Base-by-base conservation (phyloP, 768 basidiomycete species). In the Trametes punicea region DNA sequence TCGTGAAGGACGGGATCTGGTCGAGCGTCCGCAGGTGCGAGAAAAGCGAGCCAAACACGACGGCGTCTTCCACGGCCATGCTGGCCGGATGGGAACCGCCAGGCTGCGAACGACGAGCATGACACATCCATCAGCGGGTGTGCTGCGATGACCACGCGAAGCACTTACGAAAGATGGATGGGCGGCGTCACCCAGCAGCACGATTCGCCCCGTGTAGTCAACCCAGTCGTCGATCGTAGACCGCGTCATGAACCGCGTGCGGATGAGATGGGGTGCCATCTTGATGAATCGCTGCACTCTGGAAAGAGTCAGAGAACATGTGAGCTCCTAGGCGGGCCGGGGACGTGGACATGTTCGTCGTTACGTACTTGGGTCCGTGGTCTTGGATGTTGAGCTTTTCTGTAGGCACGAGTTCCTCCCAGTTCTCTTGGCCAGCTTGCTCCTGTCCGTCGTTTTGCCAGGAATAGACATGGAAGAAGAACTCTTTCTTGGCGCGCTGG, bases 31-130 rank as follows among this genome's bases (percentile, higher is more conserved):
- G 71, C 3, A 86, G 71, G 46, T 77, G 76, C 18, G 80, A 75
- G 64, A 87, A 85, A n/a, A 86, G 74, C 45, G 73, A 77, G 18
- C 79, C 82, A 16, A 86, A 67, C 4, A 80, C 78, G 51, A 82
- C 81, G 0, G 83, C 82, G 60, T 87, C 86, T 69, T 88, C 85
- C 20, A 86, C 71, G 4, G 74, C 74, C 52, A 85, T 72, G 10
- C 77, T 76, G 1, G 78, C 73, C 23, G 74, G 74, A 64, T 85
- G 79, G 27, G 77, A 74, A 1, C 77, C 78, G 29, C 77, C 75
- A n/a, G 82, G 82, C 84, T 85, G 55, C 7, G 25, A 44, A 55
- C 39, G 23, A 44, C n/a, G 9, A 21, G 36, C 34, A 16, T 16
- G 30, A 51, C 23, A 15, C 18, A 27, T n/a, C 16, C 8, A 51